phyloP scores from a whole-genome alignment of 805 yeast species.

The Candida yuanshanica region DNA sequence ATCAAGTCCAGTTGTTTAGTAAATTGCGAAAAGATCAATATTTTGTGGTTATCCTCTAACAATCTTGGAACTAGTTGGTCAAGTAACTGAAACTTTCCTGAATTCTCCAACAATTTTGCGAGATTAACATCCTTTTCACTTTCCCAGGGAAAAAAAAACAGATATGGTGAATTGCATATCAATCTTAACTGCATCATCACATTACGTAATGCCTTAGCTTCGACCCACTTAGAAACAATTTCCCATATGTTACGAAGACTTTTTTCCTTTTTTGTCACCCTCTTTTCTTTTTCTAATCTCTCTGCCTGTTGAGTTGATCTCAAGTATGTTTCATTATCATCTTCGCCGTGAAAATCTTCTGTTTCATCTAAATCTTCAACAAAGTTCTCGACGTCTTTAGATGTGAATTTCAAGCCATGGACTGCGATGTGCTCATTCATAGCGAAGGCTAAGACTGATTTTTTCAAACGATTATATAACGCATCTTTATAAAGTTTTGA shows the following conservation, averaged over 20 bases:
- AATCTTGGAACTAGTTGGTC: slow-evolving; percentile 56
- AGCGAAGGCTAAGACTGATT: slow-evolving; percentile 39
- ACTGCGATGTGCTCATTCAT: slow-evolving; percentile 46
- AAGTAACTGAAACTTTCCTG: slow-evolving; percentile 70
- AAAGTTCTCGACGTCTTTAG: slow-evolving; percentile 32
- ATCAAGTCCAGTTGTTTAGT: slow-evolving; percentile 75
- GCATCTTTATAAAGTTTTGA: slow-evolving; percentile 52
- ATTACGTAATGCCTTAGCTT: slow-evolving; percentile 54
- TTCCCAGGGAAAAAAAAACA: slow-evolving; percentile 74
- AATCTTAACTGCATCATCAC: slow-evolving; percentile 79
- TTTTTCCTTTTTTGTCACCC: slow-evolving; percentile 7
- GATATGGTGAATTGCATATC: slow-evolving; percentile 80
- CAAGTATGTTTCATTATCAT: slow-evolving; percentile 4
- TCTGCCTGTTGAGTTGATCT: slow-evolving; percentile 8
- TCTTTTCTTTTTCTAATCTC: not conserved
- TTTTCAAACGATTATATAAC: slow-evolving; percentile 38
- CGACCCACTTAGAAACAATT: slow-evolving; percentile 34
- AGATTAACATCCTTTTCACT: slow-evolving; percentile 36
- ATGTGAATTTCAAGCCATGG: slow-evolving; percentile 26
- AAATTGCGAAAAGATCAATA: slow-evolving; percentile 84
- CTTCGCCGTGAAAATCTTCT: slow-evolving; percentile 10
- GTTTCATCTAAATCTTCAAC: slow-evolving; percentile 10
- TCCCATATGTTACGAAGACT: slow-evolving; percentile 10
- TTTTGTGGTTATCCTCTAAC: slow-evolving; percentile 50
- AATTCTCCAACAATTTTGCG: slow-evolving; percentile 41